These are phyloP conservation scores for Penicillium cosmopolitanum DNA, from an alignment of 495 filamentous ascomycete species.

Conservation along the genomic window DNA sequence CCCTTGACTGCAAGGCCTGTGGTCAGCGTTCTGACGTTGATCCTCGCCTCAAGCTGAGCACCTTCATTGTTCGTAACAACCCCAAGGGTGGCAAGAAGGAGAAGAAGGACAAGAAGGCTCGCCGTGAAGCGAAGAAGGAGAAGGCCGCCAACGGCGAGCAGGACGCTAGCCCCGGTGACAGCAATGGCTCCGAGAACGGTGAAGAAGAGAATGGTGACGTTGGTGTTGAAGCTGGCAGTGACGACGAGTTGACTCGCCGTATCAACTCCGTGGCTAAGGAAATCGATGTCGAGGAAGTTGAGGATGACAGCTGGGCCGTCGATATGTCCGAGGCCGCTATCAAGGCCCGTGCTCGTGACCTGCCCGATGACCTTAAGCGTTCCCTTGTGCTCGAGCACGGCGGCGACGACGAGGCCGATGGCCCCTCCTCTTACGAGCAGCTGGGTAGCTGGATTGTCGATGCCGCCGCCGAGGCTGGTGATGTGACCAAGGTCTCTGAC, in stretches of 20 bases:
- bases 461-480: constrained; percentile 70
- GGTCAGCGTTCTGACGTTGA: constrained; percentile 91
- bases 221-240: constrained; percentile 76
- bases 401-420: constrained; percentile 84
- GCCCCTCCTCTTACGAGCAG: constrained; percentile 83
- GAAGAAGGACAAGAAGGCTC: constrained; percentile 83
- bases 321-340: constrained; percentile 95
- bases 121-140: constrained; percentile 76
- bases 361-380: constrained; percentile 89
- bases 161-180: constrained; percentile 71
- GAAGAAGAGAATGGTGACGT: constrained; percentile 71
- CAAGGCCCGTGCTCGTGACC: constrained; percentile 87
- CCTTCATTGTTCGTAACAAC: constrained; percentile 95
- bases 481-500: constrained; percentile 75
- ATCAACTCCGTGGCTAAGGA: constrained; percentile 83
- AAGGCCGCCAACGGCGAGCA: constrained; percentile 65
- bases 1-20: constrained; percentile 97
- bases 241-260: constrained; percentile 88
- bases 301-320: constrained; percentile 91
- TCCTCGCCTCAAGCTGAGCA: constrained; percentile 90
- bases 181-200: constrained; percentile 69
- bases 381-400: constrained; percentile 82
- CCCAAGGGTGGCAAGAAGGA: constrained; percentile 97
- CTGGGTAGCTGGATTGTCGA: constrained; percentile 90
- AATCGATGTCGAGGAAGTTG: constrained; percentile 67